Evolutionary conservation across 305 asterid species (phyloP), one percentile per base, ranked within the genome.

Genomic region (Fraxinus velutina): DNA sequence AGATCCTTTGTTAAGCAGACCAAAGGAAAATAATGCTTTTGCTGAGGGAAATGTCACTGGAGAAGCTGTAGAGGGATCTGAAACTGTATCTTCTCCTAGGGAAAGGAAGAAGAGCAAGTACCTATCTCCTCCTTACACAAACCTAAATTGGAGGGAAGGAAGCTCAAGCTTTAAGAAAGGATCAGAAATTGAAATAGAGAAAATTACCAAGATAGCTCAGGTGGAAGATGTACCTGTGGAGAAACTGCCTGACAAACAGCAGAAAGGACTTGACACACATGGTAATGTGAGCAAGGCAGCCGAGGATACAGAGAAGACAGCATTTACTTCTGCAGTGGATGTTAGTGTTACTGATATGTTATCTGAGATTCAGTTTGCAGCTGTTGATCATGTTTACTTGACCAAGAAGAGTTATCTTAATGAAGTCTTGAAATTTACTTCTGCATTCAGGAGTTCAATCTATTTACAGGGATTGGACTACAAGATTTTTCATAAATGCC

Each of bases 31-130:
- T 29, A 85, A 76, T 76, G 71, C 77, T 37, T 76, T 57, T 52
- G 78, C 66, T 79, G 73, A 62, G 75, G 86, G 52, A 70, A 74
- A 57, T 19, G 73, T 75, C 29, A 83, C 55, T 0, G 85, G 77
- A n/a, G 86, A 86, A 22, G 78, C 81, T 27, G 22, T 72, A 62
- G 83, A 87, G 73, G 86, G 74, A 78, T 7, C 80, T 2, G 92
- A 84, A 70, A 82, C 4, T 32, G 77, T 83, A 37, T 80, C 87
- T 73, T 76, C 89, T 19, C 89, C 97, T 0, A 88, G 99, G 92
- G 96, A 88, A 80, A 91, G 98, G 87, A 95, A 89, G 91, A 91
- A 85, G 86, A 95, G 99, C 86, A 93, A 88, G 90, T 93, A 91
- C 85, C 84, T 95, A 1, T 93, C 94, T 77, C 92, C 94, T 78